Percentiles rank a stretch among this genome's conserved stretches.
phyloP scores from a whole-genome alignment of 1,139 yeast genomes.

The Magnusiomyces clavatus region DNA sequence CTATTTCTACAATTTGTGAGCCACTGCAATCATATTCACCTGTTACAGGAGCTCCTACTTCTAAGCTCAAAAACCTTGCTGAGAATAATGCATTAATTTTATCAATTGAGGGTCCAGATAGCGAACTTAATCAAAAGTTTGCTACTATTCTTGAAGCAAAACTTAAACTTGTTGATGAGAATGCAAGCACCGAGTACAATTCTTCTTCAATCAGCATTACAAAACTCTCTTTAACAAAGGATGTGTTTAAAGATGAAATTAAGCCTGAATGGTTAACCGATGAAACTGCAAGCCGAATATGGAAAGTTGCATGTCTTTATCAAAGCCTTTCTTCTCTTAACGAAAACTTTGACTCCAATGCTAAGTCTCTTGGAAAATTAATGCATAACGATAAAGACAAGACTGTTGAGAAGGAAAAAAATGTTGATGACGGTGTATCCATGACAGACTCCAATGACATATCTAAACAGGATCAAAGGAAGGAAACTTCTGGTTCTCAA shows the following conservation, averaged over 20 bases:
- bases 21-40: too few species aligned
- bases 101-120: background rate
- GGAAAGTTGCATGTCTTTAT: slow-evolving; percentile 1
- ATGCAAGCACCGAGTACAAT: background rate
- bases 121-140: background rate
- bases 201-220: background rate
- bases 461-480: too few species aligned
- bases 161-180: background rate
- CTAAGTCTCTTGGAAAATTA: too few species aligned
- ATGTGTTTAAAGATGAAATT: background rate
- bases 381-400: too few species aligned
- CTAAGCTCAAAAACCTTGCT: background rate
- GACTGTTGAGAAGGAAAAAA: too few species aligned
- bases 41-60: background rate
- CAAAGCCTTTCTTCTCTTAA: background rate
- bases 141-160: background rate
- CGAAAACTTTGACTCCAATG: too few species aligned
- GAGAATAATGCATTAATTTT: background rate
- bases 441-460: too few species aligned
- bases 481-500: too few species aligned
- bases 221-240: background rate
- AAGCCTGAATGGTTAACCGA: background rate
- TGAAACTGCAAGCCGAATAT: background rate
- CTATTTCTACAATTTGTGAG: background rate
- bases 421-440: too few species aligned